phyloP scores from a whole-genome alignment of 768 basidiomycete species.

The Lentinus tigrinus region DNA sequence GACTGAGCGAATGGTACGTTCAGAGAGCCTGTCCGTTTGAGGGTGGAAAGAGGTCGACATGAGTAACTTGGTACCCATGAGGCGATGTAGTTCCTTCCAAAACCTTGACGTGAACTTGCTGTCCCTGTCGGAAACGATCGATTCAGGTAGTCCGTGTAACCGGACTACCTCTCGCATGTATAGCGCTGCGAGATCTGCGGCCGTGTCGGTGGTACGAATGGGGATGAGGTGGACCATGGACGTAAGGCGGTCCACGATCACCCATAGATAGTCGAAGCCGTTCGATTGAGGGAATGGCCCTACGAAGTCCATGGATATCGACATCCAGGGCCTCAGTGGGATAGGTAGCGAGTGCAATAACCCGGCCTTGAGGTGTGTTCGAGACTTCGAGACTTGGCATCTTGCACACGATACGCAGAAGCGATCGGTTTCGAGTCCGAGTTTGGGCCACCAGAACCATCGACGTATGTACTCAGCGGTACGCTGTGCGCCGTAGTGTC shows the following conservation, averaged over 20 bases:
- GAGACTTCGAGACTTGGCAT: slow-evolving; percentile 20
- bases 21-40: slow-evolving; percentile 29
- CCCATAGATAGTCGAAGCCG: slow-evolving; percentile 27
- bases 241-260: slow-evolving; percentile 24
- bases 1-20: slow-evolving; percentile 16
- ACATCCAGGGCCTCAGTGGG: slow-evolving; percentile 33
- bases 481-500: slow-evolving; percentile 31
- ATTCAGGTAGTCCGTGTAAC: slow-evolving; percentile 24
- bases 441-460: slow-evolving; percentile 37
- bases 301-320: slow-evolving; percentile 41
- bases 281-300: slow-evolving; percentile 32
- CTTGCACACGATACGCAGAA: slow-evolving; percentile 23
- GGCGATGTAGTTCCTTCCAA: slow-evolving; percentile 27
- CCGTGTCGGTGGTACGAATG: slow-evolving; percentile 5
- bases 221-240: slow-evolving; percentile 21
- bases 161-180: slow-evolving; percentile 18
- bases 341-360: slow-evolving; percentile 32
- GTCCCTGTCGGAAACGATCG: slow-evolving; percentile 31
- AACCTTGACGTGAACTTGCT: slow-evolving; percentile 36
- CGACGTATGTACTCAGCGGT: slow-evolving; percentile 31
- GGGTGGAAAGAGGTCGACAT: slow-evolving; percentile 34
- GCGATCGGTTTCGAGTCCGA: slow-evolving; percentile 15
- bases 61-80: slow-evolving; percentile 21
- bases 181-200: slow-evolving; percentile 19
- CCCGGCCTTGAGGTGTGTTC: slow-evolving; percentile 22